Conservation (phyloP, 176 grass and related monocot species). For the Zea luxurians region DNA sequence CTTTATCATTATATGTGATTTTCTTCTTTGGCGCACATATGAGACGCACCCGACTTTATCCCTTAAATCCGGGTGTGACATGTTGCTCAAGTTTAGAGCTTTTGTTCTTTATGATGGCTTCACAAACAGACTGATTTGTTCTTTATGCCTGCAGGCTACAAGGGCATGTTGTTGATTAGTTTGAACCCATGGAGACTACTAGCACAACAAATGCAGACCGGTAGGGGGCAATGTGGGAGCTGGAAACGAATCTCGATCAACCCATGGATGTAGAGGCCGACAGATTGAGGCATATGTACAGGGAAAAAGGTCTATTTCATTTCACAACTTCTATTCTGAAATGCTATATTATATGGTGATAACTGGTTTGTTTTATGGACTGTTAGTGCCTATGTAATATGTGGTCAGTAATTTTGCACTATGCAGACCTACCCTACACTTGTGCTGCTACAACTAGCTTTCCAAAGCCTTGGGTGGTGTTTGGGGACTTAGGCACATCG, state of each 20-base stretch:
- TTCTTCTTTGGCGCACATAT: no score
- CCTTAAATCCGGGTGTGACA: no score
- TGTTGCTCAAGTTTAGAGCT: no score
- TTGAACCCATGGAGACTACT: slow-evolving; percentile 55
- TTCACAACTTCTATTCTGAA: neutral
- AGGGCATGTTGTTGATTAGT: neutral
- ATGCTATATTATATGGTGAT: no score
- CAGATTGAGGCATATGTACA: slow-evolving; percentile 68
- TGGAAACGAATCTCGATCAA: slow-evolving; percentile 78
- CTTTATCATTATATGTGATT: no score
- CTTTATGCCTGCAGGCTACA: slow-evolving; percentile 28
- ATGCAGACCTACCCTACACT: slow-evolving; percentile 68
- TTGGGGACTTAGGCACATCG: slow-evolving; percentile 79
- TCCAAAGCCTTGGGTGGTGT: slow-evolving; percentile 91
- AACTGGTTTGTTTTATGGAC: no score
- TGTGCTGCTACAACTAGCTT: slow-evolving; percentile 60
- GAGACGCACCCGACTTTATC: no score
- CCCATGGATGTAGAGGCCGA: slow-evolving; percentile 84
- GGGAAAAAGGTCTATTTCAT: slow-evolving; percentile 68
- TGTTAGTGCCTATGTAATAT: neutral
- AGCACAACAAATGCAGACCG: slow-evolving; percentile 34
- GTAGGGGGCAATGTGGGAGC: slow-evolving; percentile 81
- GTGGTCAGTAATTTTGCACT: neutral
- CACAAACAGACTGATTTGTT: no score
- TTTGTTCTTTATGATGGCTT: no score